A percentile compares a stretch with the other conserved stretches of the same genome.
Conservation (phyloP, 1,284 basidiomycete genomes). For the Coriolopsis trogii region DNA sequence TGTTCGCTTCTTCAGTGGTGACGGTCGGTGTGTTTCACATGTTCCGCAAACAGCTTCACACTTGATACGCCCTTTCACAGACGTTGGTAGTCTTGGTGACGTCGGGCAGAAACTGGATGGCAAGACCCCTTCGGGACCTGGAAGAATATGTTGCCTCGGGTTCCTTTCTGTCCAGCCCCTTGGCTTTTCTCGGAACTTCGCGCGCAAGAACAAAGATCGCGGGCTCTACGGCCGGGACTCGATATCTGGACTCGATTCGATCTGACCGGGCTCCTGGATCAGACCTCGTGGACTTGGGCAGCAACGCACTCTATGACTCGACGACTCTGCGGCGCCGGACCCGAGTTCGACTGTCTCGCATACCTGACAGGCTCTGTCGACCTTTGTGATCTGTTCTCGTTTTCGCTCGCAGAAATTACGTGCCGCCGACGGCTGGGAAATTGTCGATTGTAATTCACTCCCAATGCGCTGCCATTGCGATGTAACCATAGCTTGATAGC, state of each 20-base stretch:
- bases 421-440: no score
- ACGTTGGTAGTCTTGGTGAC: no score
- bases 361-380: slow-evolving; percentile 22
- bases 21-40: slow-evolving; percentile 28
- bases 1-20: slow-evolving; percentile 23
- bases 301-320: not conserved
- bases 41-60: no score
- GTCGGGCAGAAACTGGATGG: no score
- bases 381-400: not conserved
- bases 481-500: not conserved
- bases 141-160: no score
- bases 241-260: not conserved
- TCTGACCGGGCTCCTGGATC: not conserved
- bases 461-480: not conserved
- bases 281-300: not conserved
- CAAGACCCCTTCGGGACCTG: no score
- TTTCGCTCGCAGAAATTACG: not conserved
- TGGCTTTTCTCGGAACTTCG: not conserved
- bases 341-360: slow-evolving; percentile 10
- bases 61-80: not conserved
- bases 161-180: not conserved
- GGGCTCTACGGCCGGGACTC: slow-evolving; percentile 1
- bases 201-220: slow-evolving; percentile 6
- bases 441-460: no score
- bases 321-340: not conserved